phyloP scores from a whole-genome alignment of 129 eudicot species.

The Centella asiatica region DNA sequence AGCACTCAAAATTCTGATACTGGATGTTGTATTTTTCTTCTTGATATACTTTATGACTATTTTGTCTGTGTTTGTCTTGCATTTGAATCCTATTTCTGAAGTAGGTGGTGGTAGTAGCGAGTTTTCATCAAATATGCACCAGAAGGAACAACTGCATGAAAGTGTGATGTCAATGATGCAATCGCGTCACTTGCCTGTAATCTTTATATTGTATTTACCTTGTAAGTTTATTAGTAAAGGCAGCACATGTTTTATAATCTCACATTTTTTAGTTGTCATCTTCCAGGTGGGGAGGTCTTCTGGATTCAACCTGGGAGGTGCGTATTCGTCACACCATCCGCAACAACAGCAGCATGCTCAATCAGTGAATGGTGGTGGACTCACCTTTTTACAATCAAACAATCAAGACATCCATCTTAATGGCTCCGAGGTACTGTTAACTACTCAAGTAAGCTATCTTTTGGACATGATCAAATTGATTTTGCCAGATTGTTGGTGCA shows the following conservation, averaged over 20 bases:
- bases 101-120: conserved; percentile 68
- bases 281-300: conserved; percentile 71
- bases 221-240: background rate
- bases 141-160: conserved; percentile 76
- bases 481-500: background rate
- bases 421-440: conserved; percentile 53
- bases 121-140: conserved; percentile 55
- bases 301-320: conserved; percentile 62
- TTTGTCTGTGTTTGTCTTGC: background rate
- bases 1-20: background rate
- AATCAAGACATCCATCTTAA: conserved; percentile 70
- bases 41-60: background rate
- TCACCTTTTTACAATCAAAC: conserved; percentile 53
- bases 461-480: too few relatives aligned
- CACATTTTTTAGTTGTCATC: conserved; percentile 1
- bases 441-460: background rate
- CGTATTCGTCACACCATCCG: conserved; percentile 72
- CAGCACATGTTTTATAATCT: background rate
- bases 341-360: conserved; percentile 70
- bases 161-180: conserved; percentile 60
- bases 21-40: background rate
- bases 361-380: conserved; percentile 43
- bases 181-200: conserved; percentile 63
- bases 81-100: conserved; percentile 9
- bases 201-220: background rate